A percentile compares a stretch with the other conserved stretches of the same genome.
Evolutionary conservation across 805 yeast species (phyloP).

Genomic region (Pichia thaimueangensis): DNA sequence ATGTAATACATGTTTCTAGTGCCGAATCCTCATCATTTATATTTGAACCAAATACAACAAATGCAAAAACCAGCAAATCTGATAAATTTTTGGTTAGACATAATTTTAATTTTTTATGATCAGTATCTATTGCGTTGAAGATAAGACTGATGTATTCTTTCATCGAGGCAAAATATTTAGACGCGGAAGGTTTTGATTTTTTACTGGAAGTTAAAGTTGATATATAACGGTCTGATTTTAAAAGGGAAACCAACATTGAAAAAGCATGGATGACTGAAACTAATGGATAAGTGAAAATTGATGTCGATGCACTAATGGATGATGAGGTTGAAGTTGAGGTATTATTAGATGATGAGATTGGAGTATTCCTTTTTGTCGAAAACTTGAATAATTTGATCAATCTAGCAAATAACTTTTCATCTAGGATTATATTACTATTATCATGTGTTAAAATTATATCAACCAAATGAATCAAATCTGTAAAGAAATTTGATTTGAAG

Average conservation of each 20-base stretch:
- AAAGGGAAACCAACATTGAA: conserved; percentile 23
- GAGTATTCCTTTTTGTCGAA: conserved; percentile 18
- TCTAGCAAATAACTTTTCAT: conserved; percentile 27
- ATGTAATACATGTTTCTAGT: conserved; percentile 21
- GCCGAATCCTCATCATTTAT: conserved; percentile 21
- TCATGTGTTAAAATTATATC: conserved; percentile 27
- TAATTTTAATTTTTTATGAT: conserved; percentile 25
- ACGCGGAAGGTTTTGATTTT: conserved; percentile 18
- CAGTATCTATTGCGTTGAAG: conserved; percentile 23
- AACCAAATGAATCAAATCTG: conserved; percentile 25
- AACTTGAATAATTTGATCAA: conserved; percentile 26
- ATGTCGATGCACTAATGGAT: conserved; percentile 12
- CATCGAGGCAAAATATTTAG: conserved; percentile 21
- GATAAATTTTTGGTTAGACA: conserved; percentile 27
- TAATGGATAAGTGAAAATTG: conserved; percentile 25
- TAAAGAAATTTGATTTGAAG: conserved; percentile 29
- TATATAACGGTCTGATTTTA: conserved; percentile 29
- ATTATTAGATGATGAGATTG: conserved; percentile 5
- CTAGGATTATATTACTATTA: conserved; percentile 24
- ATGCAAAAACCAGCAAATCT: conserved; percentile 28
- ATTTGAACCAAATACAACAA: conserved; percentile 26
- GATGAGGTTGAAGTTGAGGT: conserved; percentile 24
- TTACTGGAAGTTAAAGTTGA: conserved; percentile 20
- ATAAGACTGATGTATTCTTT: conserved; percentile 16
- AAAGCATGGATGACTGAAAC: conserved; percentile 25